A percentile compares a stretch with the other conserved stretches of the same genome.
phyloP scores from a whole-genome alignment of 345 rosid genomes.

The Lepidium sativum region DNA sequence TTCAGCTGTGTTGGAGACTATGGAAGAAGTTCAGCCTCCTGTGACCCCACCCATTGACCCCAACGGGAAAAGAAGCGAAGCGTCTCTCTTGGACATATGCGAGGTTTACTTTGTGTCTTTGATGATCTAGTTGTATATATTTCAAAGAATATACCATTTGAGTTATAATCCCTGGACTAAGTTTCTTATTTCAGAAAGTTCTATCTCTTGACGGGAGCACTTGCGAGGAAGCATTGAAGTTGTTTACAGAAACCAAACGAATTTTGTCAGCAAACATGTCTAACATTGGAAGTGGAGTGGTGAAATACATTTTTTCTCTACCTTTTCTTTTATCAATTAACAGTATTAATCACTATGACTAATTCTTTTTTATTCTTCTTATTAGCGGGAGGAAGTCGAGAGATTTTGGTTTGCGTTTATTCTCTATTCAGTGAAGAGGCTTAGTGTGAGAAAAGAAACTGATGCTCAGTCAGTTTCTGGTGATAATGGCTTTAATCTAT shows the following conservation, averaged over 20 bases:
- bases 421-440: conserved; percentile 51
- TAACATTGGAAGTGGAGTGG: conserved; percentile 60
- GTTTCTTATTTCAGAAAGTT: conserved; percentile 41
- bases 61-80: conserved; percentile 22
- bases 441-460: conserved; percentile 40
- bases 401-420: conserved; percentile 83
- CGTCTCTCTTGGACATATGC: conserved; percentile 21
- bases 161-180: not conserved
- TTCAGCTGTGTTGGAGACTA: conserved; percentile 14
- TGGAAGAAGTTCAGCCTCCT: conserved; percentile 35
- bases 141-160: not conserved
- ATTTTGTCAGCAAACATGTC: conserved; percentile 42
- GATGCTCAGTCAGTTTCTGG: conserved; percentile 18
- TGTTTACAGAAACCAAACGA: conserved; percentile 65
- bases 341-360: conserved; percentile 10
- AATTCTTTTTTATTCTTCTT: not conserved
- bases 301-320: conserved; percentile 9
- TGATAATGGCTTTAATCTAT: conserved; percentile 46
- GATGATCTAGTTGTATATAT: not conserved
- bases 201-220: conserved; percentile 49
- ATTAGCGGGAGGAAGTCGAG: conserved; percentile 78
- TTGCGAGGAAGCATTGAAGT: conserved; percentile 37
- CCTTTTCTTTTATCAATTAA: not conserved
- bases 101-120: conserved; percentile 9
- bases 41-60: conserved; percentile 29